Conservation (phyloP, 2,329 filamentous ascomycete genomes). For the Fusarium sp. region DNA sequence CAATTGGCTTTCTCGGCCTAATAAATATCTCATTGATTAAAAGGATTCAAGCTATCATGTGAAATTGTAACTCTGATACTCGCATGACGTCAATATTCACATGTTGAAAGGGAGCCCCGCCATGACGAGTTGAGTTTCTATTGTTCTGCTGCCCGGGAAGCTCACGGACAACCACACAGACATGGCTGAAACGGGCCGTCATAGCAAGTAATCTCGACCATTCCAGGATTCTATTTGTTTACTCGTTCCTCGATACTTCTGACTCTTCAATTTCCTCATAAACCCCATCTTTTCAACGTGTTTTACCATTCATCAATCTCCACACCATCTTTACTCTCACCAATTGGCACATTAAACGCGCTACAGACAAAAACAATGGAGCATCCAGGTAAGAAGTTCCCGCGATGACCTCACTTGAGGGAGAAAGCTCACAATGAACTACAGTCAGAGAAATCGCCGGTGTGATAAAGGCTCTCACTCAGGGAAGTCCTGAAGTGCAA, state of each 20-base stretch:
- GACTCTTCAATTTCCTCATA: background rate
- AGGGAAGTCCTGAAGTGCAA: slow-evolving; percentile 75
- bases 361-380: slow-evolving; percentile 45
- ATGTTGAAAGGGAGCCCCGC: slow-evolving; percentile 8
- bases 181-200: slow-evolving; percentile 26
- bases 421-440: background rate
- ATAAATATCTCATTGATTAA: background rate
- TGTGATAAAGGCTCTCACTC: slow-evolving; percentile 76
- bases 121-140: slow-evolving; percentile 33
- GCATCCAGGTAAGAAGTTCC: slow-evolving; percentile 53
- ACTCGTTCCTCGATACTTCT: background rate
- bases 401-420: background rate
- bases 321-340: background rate
- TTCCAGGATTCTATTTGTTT: slow-evolving; percentile 26
- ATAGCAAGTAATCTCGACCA: slow-evolving; percentile 16
- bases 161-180: slow-evolving; percentile 19
- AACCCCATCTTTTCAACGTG: background rate
- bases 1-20: background rate
- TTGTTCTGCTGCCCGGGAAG: background rate
- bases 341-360: background rate
- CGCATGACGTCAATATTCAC: slow-evolving; percentile 45
- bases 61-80: slow-evolving; percentile 12
- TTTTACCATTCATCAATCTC: background rate
- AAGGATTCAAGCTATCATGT: slow-evolving; percentile 15
- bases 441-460: slow-evolving; percentile 69